Evolutionary conservation across 2,329 filamentous ascomycete genomes (phyloP).

Genomic region (Cladosporium sp.): DNA sequence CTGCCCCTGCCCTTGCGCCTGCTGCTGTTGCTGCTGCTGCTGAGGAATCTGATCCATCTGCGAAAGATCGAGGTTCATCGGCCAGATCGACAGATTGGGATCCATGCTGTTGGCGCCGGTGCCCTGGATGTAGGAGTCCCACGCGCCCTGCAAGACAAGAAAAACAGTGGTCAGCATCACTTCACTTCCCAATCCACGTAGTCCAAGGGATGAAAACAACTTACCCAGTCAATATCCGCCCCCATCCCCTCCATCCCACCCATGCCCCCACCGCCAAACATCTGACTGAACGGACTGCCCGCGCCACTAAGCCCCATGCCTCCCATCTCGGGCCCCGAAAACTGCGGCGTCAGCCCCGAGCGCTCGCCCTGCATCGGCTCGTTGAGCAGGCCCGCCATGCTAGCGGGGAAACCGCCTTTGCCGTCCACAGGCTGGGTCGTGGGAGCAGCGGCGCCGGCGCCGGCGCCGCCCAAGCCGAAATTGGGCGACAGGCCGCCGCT

Average conservation of each 20-base stretch:
- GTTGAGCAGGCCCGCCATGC: conserved; percentile 31
- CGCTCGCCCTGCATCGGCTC: conserved; percentile 24
- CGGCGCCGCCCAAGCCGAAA: conserved; percentile 18
- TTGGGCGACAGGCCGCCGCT: conserved; percentile 54
- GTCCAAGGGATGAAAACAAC: conserved; percentile 20
- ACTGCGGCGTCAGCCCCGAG: conserved; percentile 30
- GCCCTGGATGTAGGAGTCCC: conserved; percentile 63
- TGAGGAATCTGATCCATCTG: conserved; percentile 15
- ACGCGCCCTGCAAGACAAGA: conserved; percentile 49
- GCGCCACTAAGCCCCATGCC: conserved; percentile 24
- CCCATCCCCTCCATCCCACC: conserved; percentile 45
- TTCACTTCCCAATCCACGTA: too few species aligned
- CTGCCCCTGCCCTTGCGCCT: conserved; percentile 12
- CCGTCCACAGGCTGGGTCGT: conserved; percentile 16
- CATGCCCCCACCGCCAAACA: conserved; percentile 40
- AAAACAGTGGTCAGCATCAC: conserved; percentile 19
- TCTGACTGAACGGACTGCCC: conserved; percentile 30
- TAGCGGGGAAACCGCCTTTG: conserved; percentile 22
- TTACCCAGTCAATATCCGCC: conserved; percentile 49
- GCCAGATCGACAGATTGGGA: conserved; percentile 39
- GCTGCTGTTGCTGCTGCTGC: conserved; percentile 20
- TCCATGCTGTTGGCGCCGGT: conserved; percentile 25
- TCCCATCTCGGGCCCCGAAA: conserved; percentile 24
- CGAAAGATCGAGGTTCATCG: conserved; percentile 32
- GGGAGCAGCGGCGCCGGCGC: conserved; percentile 18